These are phyloP conservation scores for Citrus glauca DNA, from an alignment of 345 rosid genomes.

Conservation along the genomic window DNA sequence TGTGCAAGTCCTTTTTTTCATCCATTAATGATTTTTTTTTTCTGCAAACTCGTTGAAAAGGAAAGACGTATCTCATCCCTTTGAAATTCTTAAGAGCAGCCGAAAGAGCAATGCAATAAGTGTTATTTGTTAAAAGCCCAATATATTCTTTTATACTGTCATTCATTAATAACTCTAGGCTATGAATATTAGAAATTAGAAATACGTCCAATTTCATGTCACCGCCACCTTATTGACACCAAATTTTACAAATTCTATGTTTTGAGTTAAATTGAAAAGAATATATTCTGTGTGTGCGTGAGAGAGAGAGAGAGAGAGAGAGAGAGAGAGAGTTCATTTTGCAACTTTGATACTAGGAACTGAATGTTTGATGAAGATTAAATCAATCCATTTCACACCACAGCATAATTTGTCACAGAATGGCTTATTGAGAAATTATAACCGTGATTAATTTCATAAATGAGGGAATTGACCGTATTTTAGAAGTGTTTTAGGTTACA, in stretches of 20 bases:
- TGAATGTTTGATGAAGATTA: neutral
- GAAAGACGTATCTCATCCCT: neutral
- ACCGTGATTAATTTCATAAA: neutral
- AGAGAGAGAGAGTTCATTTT: neutral
- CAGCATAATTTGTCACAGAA: neutral
- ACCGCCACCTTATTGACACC: neutral
- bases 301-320: too few relatives aligned
- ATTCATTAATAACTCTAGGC: neutral
- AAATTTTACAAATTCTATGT: neutral
- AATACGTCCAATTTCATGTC: neutral
- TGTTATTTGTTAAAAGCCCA: neutral
- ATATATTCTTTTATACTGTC: neutral
- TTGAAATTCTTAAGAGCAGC: neutral
- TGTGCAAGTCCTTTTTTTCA: neutral
- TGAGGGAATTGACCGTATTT: neutral
- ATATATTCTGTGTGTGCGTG: neutral
- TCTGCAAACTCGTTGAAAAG: neutral
- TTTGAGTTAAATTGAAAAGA: neutral
- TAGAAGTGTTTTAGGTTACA: neutral
- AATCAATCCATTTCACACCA: neutral
- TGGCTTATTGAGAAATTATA: neutral
- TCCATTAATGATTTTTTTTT: neutral
- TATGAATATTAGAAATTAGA: neutral
- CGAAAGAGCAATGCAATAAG: neutral
- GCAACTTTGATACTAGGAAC: neutral